Percentiles rank a stretch among this genome's conserved stretches.
These are phyloP conservation scores for Aspergillus ochraceus DNA, from an alignment of 2,329 filamentous ascomycete genomes.

Conservation along the genomic window DNA sequence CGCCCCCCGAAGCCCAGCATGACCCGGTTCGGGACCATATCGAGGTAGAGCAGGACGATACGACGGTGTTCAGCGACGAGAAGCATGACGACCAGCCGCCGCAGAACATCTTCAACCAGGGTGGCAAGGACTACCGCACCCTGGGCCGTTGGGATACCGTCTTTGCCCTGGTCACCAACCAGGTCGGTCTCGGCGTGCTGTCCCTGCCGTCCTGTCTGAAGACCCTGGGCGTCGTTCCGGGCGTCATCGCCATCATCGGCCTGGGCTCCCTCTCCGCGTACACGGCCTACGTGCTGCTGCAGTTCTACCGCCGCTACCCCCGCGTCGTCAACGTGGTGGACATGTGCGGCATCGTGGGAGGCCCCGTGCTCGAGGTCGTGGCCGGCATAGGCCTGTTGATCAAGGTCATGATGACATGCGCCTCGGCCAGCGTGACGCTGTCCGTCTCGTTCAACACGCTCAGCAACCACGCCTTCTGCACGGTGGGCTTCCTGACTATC, in stretches of 20 bases:
- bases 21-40: background rate
- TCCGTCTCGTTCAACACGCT: constrained; percentile 65
- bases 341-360: constrained; percentile 61
- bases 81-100: background rate
- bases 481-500: constrained; percentile 59
- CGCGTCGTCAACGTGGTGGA: constrained; percentile 66
- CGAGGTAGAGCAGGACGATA: background rate
- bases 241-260: constrained; percentile 52
- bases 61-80: background rate
- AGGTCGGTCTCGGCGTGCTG: constrained; percentile 54
- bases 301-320: constrained; percentile 57
- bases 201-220: constrained; percentile 54
- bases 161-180: background rate
- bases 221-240: constrained; percentile 52
- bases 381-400: constrained; percentile 62
- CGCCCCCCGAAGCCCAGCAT: background rate
- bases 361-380: constrained; percentile 60
- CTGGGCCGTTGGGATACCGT: background rate
- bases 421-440: constrained; percentile 61
- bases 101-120: background rate
- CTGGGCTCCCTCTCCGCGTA: constrained; percentile 57
- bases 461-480: constrained; percentile 60
- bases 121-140: background rate
- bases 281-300: constrained; percentile 58
- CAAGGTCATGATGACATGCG: constrained; percentile 61